phyloP scores from a whole-genome alignment of 352 stramenopile genomes.

The Phytophthora chlamydospora region DNA sequence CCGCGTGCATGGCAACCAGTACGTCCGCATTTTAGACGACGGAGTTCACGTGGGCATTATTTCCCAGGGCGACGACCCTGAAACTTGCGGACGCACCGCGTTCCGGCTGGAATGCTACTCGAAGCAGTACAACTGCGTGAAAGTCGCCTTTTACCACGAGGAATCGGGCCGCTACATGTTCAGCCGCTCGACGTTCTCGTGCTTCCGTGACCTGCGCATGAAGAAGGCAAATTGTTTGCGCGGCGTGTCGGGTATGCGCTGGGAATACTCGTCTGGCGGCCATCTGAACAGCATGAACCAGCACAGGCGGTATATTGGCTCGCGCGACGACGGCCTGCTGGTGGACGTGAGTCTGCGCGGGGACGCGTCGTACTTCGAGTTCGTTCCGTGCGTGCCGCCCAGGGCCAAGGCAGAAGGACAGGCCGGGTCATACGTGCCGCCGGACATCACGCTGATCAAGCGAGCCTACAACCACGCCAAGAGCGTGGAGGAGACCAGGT shows the following conservation, averaged over 20 bases:
- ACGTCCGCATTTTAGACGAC: constrained; percentile 52
- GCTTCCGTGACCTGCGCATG: constrained; percentile 77
- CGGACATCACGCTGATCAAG: constrained; percentile 57
- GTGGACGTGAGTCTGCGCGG: constrained; percentile 77
- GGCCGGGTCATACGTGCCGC: constrained; percentile 37
- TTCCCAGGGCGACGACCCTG: constrained; percentile 38
- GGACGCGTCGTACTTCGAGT: constrained; percentile 69
- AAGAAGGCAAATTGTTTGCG: constrained; percentile 68
- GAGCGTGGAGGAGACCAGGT: constrained; percentile 54
- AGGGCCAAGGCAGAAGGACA: constrained; percentile 16
- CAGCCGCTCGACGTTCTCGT: constrained; percentile 74
- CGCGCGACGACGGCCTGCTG: constrained; percentile 61
- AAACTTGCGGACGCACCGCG: constrained; percentile 46
- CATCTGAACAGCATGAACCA: constrained; percentile 86
- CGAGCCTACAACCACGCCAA: constrained; percentile 60
- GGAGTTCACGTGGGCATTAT: constrained; percentile 55
- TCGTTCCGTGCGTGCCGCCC: constrained; percentile 47
- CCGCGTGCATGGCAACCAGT: constrained; percentile 66
- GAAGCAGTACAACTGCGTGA: constrained; percentile 83
- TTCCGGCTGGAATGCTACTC: constrained; percentile 71
- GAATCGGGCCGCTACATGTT: constrained; percentile 71
- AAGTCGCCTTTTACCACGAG: constrained; percentile 76
- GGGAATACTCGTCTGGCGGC: constrained; percentile 71
- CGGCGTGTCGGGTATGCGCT: constrained; percentile 63
- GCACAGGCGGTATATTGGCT: constrained; percentile 75